phyloP scores from a whole-genome alignment of 164 flowering plant species.

The Umbilicus rupestris region DNA sequence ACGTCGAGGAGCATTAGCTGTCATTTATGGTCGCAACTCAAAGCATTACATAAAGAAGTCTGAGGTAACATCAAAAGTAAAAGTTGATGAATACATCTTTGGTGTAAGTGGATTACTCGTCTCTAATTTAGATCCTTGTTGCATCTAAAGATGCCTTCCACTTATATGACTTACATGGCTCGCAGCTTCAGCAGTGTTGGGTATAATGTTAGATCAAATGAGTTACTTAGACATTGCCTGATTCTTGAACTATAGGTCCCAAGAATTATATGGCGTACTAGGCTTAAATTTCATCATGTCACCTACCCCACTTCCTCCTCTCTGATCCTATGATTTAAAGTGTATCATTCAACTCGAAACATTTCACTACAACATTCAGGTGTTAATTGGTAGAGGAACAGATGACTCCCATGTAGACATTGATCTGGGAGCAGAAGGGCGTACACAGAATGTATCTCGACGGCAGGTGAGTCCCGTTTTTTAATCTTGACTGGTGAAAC shows the following conservation, averaged over 20 bases:
- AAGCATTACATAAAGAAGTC: constrained; percentile 71
- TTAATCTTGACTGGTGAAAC: neutral
- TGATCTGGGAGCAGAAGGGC: constrained; percentile 66
- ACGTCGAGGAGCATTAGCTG: constrained; percentile 68
- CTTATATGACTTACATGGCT: neutral
- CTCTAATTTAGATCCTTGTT: neutral
- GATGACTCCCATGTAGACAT: constrained; percentile 60
- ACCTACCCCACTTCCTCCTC: neutral
- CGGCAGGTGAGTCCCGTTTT: constrained; percentile 50
- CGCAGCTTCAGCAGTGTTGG: neutral
- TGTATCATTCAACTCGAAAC: neutral
- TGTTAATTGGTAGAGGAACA: constrained; percentile 70
- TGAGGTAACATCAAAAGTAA: constrained; percentile 40
- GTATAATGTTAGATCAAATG: no score
- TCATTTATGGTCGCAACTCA: constrained; percentile 67
- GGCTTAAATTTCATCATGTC: neutral
- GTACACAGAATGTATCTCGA: constrained; percentile 64
- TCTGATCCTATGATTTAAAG: neutral
- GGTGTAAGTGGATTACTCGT: neutral
- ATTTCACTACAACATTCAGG: constrained; percentile 27
- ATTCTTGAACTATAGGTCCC: no score
- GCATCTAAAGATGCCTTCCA: neutral
- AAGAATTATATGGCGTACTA: neutral
- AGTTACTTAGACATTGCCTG: no score
- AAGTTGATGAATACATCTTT: neutral